These are phyloP conservation scores for Eugenia klotzschiana DNA, from an alignment of 441 rosid genomes.

Conservation along the genomic window DNA sequence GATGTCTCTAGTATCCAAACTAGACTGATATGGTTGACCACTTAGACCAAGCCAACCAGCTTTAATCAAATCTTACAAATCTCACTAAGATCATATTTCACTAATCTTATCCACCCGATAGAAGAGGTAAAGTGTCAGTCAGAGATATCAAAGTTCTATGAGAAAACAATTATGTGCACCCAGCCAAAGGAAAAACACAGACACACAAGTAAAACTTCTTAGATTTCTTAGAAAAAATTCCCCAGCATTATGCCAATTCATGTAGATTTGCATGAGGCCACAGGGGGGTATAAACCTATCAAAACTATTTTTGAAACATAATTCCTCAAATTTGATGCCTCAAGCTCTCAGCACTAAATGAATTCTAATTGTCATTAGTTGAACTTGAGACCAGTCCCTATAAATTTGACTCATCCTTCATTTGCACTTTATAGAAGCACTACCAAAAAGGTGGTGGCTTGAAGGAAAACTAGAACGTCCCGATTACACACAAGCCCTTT, in stretches of 20 bases:
- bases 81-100: background rate
- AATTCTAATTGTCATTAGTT: background rate
- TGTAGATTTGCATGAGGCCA: background rate
- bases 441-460: background rate
- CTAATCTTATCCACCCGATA: background rate
- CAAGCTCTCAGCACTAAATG: background rate
- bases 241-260: background rate
- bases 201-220: background rate
- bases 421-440: background rate
- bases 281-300: background rate
- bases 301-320: background rate
- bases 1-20: background rate
- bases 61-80: background rate
- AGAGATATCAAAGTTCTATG: background rate
- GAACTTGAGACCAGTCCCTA: background rate
- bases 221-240: background rate
- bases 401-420: background rate
- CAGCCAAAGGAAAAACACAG: background rate
- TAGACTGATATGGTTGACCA: background rate
- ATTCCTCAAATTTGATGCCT: background rate
- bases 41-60: background rate
- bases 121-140: background rate
- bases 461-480: background rate
- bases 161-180: background rate
- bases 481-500: background rate